Base-by-base conservation (phyloP, 176 grass and related monocot species). In the Ampelocalamus luodianensis region DNA sequence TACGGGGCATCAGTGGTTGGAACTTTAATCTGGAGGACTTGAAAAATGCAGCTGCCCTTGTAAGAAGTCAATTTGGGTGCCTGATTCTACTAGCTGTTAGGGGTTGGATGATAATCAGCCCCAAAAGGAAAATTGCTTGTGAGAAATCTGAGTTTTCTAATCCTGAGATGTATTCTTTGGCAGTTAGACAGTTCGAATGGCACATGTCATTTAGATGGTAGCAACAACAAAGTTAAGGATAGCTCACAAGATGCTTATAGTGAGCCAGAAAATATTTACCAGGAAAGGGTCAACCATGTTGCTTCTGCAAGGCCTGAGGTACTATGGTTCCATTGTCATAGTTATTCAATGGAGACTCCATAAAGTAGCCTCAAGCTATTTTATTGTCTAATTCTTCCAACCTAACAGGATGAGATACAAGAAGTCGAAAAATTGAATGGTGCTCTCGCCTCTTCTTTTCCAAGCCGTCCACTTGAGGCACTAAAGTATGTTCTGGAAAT, bases 21-120 rank as follows among this genome's bases (percentile, higher is more conserved):
- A 99, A 99, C 84, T 99, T 99, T 85, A 99, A 99, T 92, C 74
- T 99, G 58, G 96, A 99, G 68, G 96, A 99, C 39, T 92, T 99
- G 85, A 99, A 96, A 91, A 77, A 89, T 82, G 91, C 93, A 81
- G 93, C 93, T 84, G 90, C 96, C 64, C 91, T 95, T 89, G 96
- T 99, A 96, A 86, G 95, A 68, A 68, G 67, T 58, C 32, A 82
- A 58, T 78, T 45, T 15, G 48, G 43, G 29, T 65, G 15, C 79
- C 6, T 17, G 36, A 74, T 32, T 76, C 20, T 88, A 76, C 44
- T 65, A 64, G 11, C 34, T 85, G 24, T 39, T 76, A 62, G 37
- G 29, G 48, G 9, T 85, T 65, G 23, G 39, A 5, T 7, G 20
- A 81, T 62, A 65, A 81, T 85, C 17, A 85, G 72, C 26, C 8